Conservation (phyloP, 176 grass and related monocot genomes). For the Zea luxurians region DNA sequence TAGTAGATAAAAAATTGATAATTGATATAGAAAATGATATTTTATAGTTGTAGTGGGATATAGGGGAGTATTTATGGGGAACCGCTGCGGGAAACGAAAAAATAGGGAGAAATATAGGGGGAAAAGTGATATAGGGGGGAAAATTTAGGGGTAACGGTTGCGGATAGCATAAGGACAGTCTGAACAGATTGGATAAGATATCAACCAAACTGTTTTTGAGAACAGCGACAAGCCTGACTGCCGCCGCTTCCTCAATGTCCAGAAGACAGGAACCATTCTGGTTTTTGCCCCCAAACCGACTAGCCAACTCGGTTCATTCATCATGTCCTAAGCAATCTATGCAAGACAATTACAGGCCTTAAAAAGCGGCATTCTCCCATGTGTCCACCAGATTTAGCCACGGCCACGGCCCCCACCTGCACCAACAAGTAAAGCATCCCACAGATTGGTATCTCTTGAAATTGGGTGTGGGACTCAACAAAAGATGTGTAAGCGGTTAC, state of each 20-base stretch:
- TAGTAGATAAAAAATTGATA: too few species aligned
- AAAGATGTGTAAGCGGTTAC: neutral
- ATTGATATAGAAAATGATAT: too few species aligned
- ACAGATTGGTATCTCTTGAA: slow-evolving; percentile 2
- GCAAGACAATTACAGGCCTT: slow-evolving; percentile 49
- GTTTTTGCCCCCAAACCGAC: slow-evolving; percentile 26
- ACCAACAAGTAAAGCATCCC: slow-evolving; percentile 2
- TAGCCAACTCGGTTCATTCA: slow-evolving; percentile 44
- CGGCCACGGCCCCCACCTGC: slow-evolving; percentile 79
- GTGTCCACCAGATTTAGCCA: slow-evolving; percentile 42
- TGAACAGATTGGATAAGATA: neutral
- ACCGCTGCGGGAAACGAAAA: too few species aligned
- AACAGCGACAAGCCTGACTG: neutral
- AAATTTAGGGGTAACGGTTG: too few species aligned
- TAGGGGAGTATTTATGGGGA: too few species aligned
- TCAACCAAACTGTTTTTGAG: slow-evolving; percentile 23
- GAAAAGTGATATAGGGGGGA: too few species aligned
- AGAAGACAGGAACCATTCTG: slow-evolving; percentile 5
- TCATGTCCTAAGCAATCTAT: slow-evolving; percentile 51
- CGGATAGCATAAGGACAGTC: too few species aligned
- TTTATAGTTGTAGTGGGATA: too few species aligned
- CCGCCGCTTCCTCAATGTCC: neutral
- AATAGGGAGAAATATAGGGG: too few species aligned
- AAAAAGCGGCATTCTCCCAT: slow-evolving; percentile 49
- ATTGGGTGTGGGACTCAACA: neutral